phyloP scores from a whole-genome alignment of 257 asterid species.

The Henckelia pumila region DNA sequence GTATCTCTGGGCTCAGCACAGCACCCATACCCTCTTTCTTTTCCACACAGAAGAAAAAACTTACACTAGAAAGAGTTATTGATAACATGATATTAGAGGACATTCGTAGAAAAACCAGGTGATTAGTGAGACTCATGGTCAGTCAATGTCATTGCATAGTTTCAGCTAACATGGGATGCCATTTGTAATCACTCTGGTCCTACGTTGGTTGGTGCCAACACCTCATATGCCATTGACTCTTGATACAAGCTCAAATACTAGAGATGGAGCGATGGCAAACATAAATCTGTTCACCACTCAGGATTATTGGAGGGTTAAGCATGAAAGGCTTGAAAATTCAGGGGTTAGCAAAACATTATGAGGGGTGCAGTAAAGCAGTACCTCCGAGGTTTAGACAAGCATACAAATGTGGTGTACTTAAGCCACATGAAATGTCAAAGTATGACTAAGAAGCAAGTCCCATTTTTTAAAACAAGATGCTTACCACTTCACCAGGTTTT shows the following conservation, averaged over 20 bases:
- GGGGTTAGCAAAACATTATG: too few relatives aligned
- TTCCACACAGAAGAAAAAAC: too few relatives aligned
- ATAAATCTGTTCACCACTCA: too few relatives aligned
- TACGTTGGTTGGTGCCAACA: background rate
- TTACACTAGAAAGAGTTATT: too few relatives aligned
- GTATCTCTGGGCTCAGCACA: too few relatives aligned
- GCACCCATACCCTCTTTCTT: too few relatives aligned
- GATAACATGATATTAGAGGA: too few relatives aligned
- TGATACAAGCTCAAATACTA: background rate
- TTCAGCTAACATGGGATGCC: background rate
- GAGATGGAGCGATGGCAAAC: background rate
- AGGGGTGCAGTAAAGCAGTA: background rate
- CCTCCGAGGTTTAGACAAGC: background rate
- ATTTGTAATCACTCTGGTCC: background rate
- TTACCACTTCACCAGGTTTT: conserved; percentile 87
- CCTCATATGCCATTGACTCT: background rate
- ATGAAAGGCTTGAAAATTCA: too few relatives aligned
- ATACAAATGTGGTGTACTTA: background rate
- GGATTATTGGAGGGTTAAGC: too few relatives aligned
- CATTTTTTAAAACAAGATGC: conserved; percentile 3
- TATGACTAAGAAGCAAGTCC: background rate
- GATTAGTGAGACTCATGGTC: background rate
- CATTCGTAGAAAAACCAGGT: too few relatives aligned
- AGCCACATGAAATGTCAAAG: conserved; percentile 1
- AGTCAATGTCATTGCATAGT: background rate